Evolutionary conservation across 192 early-diverging fungal species (phyloP), one percentile per base, ranked within the genome.

Genomic region (Mortierella antarctica): DNA sequence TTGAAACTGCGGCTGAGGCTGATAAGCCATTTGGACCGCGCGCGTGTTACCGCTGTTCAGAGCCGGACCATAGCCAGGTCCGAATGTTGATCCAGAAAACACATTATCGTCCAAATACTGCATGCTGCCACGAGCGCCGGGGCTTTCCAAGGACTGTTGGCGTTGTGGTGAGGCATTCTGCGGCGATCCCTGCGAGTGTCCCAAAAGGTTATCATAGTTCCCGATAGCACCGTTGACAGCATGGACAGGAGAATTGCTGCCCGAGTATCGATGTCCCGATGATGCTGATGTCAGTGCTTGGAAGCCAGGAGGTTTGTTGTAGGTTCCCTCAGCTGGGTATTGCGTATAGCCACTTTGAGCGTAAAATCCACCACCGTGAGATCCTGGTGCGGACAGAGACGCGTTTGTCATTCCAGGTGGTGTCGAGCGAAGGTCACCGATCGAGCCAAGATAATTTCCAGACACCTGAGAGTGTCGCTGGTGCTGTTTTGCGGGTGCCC

Each of bases 61-160:
- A 2, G 77, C 21, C 14, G 77, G 77, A 21, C 77, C 77, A 58
- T 80, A 80, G 6, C 77, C 77, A 41, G 77, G 45, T 46, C 77
- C 70, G 46, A 80, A 80, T 18, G 77, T 54, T 6, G 54, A 44
- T 31, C 65, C 65, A 7, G 74, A 47, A 39, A 78, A 46, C 62
- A 70, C 56, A 17, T 70, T 78, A 4, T 78, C 74, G 15, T 78
- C 74, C 21, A 70, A 42, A 21, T 57, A 62, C 15, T 70, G 68
- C 61, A 78, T 56, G 51, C 74, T 78, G 50, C 62, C 59, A 8
- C 74, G 62, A 41, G 57, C 48, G 9, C 17, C 20, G 12, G 74
- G 53, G 17, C 61, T 51, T 17, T 55, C 67, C 0, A 63, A 62
- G 0, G 60, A 54, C 11, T 55, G 51, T 31, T 31, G 31, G 13